Conservation (phyloP, 805 yeast species). For the Hanseniaspora guilliermondii region DNA sequence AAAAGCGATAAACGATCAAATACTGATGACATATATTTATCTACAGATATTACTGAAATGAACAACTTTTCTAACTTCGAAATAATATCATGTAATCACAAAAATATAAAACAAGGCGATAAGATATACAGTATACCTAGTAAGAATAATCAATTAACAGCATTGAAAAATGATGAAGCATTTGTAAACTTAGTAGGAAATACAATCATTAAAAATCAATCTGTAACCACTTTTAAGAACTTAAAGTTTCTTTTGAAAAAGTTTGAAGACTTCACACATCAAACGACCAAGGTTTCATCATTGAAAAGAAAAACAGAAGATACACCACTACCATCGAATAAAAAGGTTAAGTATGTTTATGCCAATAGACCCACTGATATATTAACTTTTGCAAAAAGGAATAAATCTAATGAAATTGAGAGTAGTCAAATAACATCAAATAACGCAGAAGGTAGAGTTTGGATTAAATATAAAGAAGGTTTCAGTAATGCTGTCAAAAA, state of each 20-base stretch:
- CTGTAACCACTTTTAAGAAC: not conserved
- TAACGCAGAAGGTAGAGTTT: conserved; percentile 34
- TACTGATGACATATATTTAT: not conserved
- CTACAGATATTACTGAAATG: not conserved
- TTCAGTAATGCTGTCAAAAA: conserved; percentile 84
- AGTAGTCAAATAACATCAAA: not conserved
- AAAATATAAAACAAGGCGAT: not conserved
- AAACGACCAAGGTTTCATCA: not conserved
- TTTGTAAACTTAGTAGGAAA: not conserved
- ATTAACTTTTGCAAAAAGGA: not conserved
- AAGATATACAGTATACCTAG: not conserved
- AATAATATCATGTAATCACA: not conserved
- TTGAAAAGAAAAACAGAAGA: not conserved
- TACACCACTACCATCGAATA: not conserved
- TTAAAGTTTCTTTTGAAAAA: not conserved
- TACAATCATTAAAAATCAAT: not conserved
- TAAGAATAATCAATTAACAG: not conserved
- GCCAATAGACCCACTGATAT: not conserved
- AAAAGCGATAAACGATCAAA: not conserved
- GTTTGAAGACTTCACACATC: conserved; percentile 3
- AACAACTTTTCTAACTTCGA: conserved; percentile 1
- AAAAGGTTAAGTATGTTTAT: not conserved
- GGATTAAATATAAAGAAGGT: conserved; percentile 91
- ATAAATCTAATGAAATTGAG: not conserved
- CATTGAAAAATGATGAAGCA: not conserved